phyloP scores from a whole-genome alignment of 352 stramenopile genomes.

The Globisporangium paddicum region DNA sequence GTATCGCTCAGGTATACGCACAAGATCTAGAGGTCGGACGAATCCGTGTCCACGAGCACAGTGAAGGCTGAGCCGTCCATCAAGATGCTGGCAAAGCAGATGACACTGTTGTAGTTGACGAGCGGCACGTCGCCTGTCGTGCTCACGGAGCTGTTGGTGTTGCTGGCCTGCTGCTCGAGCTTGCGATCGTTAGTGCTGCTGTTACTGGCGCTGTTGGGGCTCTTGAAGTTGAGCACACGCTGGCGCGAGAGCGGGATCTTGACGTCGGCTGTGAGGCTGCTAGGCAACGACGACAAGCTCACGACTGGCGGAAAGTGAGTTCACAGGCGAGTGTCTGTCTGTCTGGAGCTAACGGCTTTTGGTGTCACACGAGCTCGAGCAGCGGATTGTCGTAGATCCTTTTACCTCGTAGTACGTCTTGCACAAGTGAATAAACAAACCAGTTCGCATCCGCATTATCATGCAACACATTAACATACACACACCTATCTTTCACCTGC shows the following conservation, averaged over 20 bases:
- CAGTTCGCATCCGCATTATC: too few species aligned
- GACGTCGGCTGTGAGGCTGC: not conserved
- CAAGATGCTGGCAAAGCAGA: slow-evolving; percentile 59
- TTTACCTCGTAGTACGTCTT: too few species aligned
- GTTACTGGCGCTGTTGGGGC: not conserved
- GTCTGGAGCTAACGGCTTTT: too few species aligned
- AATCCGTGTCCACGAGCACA: slow-evolving; percentile 71
- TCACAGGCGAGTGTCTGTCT: too few species aligned
- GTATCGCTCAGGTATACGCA: slow-evolving; percentile 44
- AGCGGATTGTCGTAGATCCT: too few species aligned
- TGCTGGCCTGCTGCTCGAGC: not conserved
- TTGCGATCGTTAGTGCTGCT: not conserved
- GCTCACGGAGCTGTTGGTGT: not conserved
- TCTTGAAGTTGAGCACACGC: slow-evolving; percentile 10
- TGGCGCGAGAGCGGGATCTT: slow-evolving; percentile 18
- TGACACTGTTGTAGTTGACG: slow-evolving; percentile 47
- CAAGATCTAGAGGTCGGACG: slow-evolving; percentile 72
- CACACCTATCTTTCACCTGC: too few species aligned
- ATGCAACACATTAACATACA: too few species aligned
- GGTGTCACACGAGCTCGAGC: slow-evolving; percentile 3
- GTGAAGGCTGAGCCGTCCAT: slow-evolving; percentile 37
- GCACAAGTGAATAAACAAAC: too few species aligned
- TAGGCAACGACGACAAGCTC: not conserved
- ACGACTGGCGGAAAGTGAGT: too few species aligned
- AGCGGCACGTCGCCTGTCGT: slow-evolving; percentile 6